Percentiles rank a stretch among this genome's conserved stretches.
Conservation (phyloP, 2,329 filamentous ascomycete species). For the Calonectria honghensis region DNA sequence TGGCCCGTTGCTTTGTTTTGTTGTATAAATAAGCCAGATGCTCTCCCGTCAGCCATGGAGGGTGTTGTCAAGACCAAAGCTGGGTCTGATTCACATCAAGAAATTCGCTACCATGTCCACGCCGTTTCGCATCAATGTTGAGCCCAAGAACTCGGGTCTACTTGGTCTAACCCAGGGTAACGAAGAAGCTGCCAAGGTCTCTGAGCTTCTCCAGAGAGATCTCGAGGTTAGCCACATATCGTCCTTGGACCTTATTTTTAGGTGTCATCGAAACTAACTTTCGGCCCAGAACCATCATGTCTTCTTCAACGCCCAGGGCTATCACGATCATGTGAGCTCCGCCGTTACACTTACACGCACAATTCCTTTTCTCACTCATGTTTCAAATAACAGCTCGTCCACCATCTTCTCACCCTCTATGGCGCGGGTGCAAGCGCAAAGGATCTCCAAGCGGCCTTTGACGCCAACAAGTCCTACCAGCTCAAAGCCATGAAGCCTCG, state of each 20-base stretch:
- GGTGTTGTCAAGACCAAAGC: conserved; percentile 41
- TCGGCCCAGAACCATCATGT: conserved; percentile 76
- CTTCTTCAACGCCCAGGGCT: conserved; percentile 85
- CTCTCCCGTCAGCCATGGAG: conserved; percentile 36
- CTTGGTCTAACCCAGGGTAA: conserved; percentile 68
- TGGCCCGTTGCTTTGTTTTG: background rate
- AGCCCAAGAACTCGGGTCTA: conserved; percentile 70
- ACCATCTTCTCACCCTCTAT: conserved; percentile 85
- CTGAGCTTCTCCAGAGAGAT: conserved; percentile 84
- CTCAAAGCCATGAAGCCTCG: conserved; percentile 69
- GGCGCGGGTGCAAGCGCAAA: conserved; percentile 80
- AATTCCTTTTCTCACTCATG: conserved; percentile 14
- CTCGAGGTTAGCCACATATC: conserved; percentile 69
- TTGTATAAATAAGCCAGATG: conserved; percentile 40
- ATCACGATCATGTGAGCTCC: conserved; percentile 83
- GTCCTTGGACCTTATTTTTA: conserved; percentile 15
- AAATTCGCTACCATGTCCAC: conserved; percentile 64
- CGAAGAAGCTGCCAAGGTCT: conserved; percentile 77
- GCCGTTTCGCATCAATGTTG: conserved; percentile 68
- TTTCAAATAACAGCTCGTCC: conserved; percentile 71
- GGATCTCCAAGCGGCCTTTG: conserved; percentile 78
- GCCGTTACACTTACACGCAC: background rate
- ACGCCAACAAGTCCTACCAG: conserved; percentile 81
- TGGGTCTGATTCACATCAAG: conserved; percentile 6
- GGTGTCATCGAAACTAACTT: conserved; percentile 5